Evolutionary conservation across 2,329 filamentous ascomycete species (phyloP).

Genomic region (Geosmithia putterillii): DNA sequence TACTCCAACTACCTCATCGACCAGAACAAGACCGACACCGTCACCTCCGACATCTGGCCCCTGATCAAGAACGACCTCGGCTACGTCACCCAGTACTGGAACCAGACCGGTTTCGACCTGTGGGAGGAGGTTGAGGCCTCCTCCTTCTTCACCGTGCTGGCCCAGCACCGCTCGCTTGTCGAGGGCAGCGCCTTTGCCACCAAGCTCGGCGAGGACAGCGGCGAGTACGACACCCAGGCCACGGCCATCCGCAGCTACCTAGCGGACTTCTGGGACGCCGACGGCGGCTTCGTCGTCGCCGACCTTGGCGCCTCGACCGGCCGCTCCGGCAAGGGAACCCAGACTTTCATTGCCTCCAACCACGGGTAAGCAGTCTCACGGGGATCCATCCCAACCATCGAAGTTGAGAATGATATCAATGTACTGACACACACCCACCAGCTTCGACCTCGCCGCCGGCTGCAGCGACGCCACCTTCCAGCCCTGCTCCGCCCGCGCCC

Average conservation of each 20-base stretch:
- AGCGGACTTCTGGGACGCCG: conserved; percentile 58
- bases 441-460: conserved; percentile 51
- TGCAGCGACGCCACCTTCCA: conserved; percentile 67
- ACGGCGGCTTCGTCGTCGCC: conserved; percentile 48
- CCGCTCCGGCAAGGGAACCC: conserved; percentile 59
- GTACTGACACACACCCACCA: background rate
- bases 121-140: conserved; percentile 73
- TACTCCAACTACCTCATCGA: conserved; percentile 62
- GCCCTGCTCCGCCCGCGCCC: conserved; percentile 56
- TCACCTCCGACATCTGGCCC: conserved; percentile 52
- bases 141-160: conserved; percentile 67
- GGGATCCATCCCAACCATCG: too few species aligned
- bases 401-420: background rate
- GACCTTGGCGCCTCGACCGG: conserved; percentile 54
- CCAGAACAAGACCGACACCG: conserved; percentile 50
- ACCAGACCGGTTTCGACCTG: conserved; percentile 54
- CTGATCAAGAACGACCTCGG: conserved; percentile 63
- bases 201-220: conserved; percentile 47
- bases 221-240: conserved; percentile 49
- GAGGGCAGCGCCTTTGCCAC: conserved; percentile 56
- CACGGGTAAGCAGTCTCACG: conserved; percentile 29
- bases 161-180: conserved; percentile 50
- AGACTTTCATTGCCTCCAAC: conserved; percentile 55
- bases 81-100: conserved; percentile 66
- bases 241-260: conserved; percentile 63